Base-by-base conservation (phyloP, 2,329 filamentous ascomycete genomes). In the Boeremia exigua region DNA sequence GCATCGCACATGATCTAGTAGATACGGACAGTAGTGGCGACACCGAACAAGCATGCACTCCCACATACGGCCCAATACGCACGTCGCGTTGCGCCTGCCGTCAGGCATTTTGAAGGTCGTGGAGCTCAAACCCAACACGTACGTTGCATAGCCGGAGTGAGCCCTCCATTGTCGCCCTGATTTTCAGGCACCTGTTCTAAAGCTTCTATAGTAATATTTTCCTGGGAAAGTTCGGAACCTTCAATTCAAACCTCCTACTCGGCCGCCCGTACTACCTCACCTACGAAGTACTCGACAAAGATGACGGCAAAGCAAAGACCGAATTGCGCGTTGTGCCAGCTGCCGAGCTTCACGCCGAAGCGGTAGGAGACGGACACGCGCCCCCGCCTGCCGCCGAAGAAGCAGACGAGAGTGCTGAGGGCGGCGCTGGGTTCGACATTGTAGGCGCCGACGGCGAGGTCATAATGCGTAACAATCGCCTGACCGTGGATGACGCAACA, bases 231-330 rank as follows among this genome's bases (percentile, higher is more conserved):
- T 96, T 95, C 74, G 95, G 95, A 61, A 86, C 87, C 2, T 97
- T 99, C 72, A 89, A 91, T 14, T 87, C 91, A 48, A 97, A 98
- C 72, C 84, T 95, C 29, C 86, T 99, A 40, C 85, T 99, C 60
- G 89, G 92, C n/a, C 88, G 95, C 7, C 95, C 95, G 0, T 96
- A 91, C 73, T 86, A 96, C 78, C 81, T 96, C 57, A 98, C 93
- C 0, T 99, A 92, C 77, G 94, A 98, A 75, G 82, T 98, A 2
- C 84, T 89, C 60, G 92, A 96, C 67, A 86, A 81, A 25, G 82
- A 87, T 4, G 69, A 77, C 34, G 83, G 83, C 58, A 86, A 89
- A 62, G 80, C 80, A 60, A 89, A 88, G 62, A 85, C 86, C 42
- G 82, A 86, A 12, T 78, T 98, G 50, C 90, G 92, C 30, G 82